Evolutionary conservation across 75 land plant genomes (phyloP).

Genomic region (Cryptomeria japonica): DNA sequence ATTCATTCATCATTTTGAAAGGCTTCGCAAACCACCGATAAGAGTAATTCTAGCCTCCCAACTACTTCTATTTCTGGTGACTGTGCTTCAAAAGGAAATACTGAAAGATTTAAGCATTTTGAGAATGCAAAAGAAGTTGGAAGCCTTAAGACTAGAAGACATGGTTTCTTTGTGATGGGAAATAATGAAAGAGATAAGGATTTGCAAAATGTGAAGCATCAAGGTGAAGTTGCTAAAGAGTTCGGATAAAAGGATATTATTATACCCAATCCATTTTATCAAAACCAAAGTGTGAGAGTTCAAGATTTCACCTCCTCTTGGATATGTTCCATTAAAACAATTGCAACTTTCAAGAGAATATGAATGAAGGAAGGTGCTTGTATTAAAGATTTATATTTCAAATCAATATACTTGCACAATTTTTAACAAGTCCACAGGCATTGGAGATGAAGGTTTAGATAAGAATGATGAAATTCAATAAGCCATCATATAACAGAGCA

Average conservation of each 20-base stretch:
- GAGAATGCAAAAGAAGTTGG: not conserved
- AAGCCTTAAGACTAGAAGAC: not conserved
- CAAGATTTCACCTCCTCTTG: not conserved
- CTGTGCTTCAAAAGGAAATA: not conserved
- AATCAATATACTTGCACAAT: not conserved
- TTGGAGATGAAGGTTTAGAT: too few relatives aligned
- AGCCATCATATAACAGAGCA: too few relatives aligned
- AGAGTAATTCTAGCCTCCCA: too few relatives aligned
- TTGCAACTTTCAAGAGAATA: not conserved
- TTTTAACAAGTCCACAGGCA: not conserved
- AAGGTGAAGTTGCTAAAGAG: constrained; percentile 13
- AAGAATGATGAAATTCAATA: too few relatives aligned
- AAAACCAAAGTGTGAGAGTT: not conserved
- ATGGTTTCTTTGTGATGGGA: not conserved
- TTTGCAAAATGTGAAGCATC: not conserved
- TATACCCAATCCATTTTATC: constrained; percentile 38
- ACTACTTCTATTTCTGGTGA: too few relatives aligned
- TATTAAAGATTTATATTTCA: not conserved
- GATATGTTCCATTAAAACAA: not conserved
- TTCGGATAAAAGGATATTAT: constrained; percentile 31
- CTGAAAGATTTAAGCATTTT: not conserved
- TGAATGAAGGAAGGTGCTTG: not conserved
- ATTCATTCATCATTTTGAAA: too few relatives aligned
- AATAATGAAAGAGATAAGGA: not conserved
- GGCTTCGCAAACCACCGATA: too few relatives aligned